phyloP scores from a whole-genome alignment of 177 flowering plant genomes.

The Vitis hybrid region DNA sequence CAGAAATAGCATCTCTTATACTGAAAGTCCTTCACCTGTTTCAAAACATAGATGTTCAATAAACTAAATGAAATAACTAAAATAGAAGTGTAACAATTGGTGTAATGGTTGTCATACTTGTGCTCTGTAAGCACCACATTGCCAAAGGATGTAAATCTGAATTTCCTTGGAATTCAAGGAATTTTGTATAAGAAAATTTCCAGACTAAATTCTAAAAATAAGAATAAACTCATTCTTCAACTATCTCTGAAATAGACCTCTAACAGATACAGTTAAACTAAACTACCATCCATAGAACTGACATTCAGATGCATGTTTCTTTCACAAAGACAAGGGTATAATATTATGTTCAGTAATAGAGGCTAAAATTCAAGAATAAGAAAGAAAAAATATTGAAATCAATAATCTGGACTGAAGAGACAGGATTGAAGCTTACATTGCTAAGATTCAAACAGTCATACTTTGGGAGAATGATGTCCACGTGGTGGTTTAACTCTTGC shows the following conservation, averaged over 20 bases:
- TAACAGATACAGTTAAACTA: too few species aligned
- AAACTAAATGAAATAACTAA: not conserved
- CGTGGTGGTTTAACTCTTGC: constrained; percentile 89
- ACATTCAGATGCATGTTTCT: not conserved
- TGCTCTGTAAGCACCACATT: too few species aligned
- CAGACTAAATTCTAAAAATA: too few species aligned
- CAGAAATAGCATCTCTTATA: constrained; percentile 59
- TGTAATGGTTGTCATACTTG: too few species aligned
- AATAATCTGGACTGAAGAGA: constrained; percentile 3
- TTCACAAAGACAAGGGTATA: not conserved
- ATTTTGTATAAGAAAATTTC: too few species aligned
- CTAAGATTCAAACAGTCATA: constrained; percentile 85
- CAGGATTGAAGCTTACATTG: constrained; percentile 65
- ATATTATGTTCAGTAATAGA: too few species aligned
- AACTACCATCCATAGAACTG: not conserved
- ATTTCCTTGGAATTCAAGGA: too few species aligned
- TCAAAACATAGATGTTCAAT: constrained; percentile 1
- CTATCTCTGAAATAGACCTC: too few species aligned
- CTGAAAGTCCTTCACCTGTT: constrained; percentile 74
- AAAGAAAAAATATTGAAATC: not conserved
- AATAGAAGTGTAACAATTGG: not conserved
- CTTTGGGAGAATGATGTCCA: constrained; percentile 92
- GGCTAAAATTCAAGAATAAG: not conserved
- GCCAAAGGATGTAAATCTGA: too few species aligned
- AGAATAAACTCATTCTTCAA: too few species aligned